Evolutionary conservation across 192 early-diverging fungal species (phyloP), one percentile per base, ranked within the genome.

Genomic region (Linderina pennispora): DNA sequence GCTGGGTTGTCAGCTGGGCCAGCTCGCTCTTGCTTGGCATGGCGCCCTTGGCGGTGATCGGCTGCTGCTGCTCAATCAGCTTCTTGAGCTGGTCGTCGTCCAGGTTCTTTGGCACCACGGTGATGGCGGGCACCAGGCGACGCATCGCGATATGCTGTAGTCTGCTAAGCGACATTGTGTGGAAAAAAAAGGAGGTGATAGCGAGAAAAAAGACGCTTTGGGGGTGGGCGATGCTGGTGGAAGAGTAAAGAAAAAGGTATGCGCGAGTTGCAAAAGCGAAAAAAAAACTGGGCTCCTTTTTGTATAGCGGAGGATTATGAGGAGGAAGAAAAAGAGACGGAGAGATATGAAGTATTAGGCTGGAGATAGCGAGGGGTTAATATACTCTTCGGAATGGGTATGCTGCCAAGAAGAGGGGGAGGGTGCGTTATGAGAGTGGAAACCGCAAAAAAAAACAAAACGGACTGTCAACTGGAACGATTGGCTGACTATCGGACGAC

Each of bases 71-170:
- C 34, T 74, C 70, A 2, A 66, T 38, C 10, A 65, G 57, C 54
- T 74, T 65, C 36, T 74, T 74, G 15, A 74, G 47, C 50, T 74
- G 70, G 43, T 74, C 70, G 43, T 74, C 70, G 55, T 74, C 70
- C 11, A 66, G 40, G 36, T 56, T 74, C 62, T 66, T 74, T 17
- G 70, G 70, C 49, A 66, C 58, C 3, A 55, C 58, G 14, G 70
- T 53, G 15, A 74, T 61, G 7, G 70, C 70, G 16, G 70, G 70
- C 38, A 74, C 45, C 16, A 74, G 53, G 31, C 70, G 70, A 18
- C 70, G 70, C 57, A 74, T 36, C n/a, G 70, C 70, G 14, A 74
- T 63, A 55, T 74, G 70, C 24, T 63, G 70, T 19, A 74, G 36
- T 47, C 70, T 57, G 40, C 70, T 74, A 7, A 74, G 70, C 28